phyloP scores from a whole-genome alignment of 2,329 filamentous ascomycete genomes.

The Hymenotorrendiella dingleyae region DNA sequence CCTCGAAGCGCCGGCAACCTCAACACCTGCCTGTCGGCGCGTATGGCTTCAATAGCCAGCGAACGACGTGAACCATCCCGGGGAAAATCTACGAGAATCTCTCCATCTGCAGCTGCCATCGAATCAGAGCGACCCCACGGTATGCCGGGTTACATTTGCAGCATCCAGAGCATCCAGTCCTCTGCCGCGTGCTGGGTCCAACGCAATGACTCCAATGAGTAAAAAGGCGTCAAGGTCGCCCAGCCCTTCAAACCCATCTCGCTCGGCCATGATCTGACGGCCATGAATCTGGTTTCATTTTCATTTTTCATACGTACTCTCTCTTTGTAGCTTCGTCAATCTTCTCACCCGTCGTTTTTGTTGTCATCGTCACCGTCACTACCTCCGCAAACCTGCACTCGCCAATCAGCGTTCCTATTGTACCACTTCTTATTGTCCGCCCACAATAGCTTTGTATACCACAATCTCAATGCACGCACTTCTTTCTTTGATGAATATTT shows the following conservation, averaged over 20 bases:
- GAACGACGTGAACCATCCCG: slow-evolving; percentile 10
- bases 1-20: slow-evolving; percentile 13
- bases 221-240: not conserved
- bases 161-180: not conserved
- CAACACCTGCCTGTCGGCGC: slow-evolving; percentile 16
- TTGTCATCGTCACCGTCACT: slow-evolving; percentile 8
- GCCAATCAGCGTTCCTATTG: slow-evolving; percentile 8
- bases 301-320: slow-evolving; percentile 10
- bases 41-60: slow-evolving; percentile 24
- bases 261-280: slow-evolving; percentile 13
- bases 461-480: slow-evolving; percentile 4
- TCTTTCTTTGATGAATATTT: not conserved
- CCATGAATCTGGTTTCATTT: slow-evolving; percentile 25
- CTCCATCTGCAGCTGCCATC: slow-evolving; percentile 21
- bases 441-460: slow-evolving; percentile 8
- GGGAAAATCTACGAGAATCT: slow-evolving; percentile 8
- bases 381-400: slow-evolving; percentile 1
- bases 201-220: slow-evolving; percentile 9
- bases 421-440: slow-evolving; percentile 9
- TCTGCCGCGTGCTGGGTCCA: slow-evolving; percentile 4
- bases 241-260: slow-evolving; percentile 1
- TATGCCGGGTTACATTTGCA: no score
- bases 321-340: slow-evolving; percentile 16
- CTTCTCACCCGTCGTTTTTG: slow-evolving; percentile 8
- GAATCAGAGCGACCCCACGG: slow-evolving; percentile 21